These are phyloP conservation scores for Malus hybrid DNA, from an alignment of 331 rosid species.

Conservation along the genomic window DNA sequence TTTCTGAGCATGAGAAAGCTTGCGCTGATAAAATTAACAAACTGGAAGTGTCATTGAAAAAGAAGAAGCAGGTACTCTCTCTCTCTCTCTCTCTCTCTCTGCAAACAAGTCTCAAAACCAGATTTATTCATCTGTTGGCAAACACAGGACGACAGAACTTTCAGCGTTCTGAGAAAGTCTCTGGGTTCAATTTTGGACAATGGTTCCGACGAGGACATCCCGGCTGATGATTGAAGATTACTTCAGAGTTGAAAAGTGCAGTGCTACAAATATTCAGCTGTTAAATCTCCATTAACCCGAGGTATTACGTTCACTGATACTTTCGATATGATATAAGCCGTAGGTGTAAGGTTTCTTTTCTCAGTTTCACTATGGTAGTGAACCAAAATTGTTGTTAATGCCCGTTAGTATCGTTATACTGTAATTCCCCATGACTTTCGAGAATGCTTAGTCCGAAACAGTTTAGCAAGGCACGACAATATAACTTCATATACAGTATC, in stretches of 20 bases:
- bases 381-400: background rate
- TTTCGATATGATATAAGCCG: background rate
- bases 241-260: background rate
- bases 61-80: constrained; percentile 66
- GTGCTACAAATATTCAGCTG: background rate
- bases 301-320: background rate
- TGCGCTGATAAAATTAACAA: constrained; percentile 61
- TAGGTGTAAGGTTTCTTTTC: background rate
- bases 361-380: background rate
- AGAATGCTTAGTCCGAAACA: no score
- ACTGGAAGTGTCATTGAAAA: constrained; percentile 73
- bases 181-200: constrained; percentile 74
- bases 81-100: no score
- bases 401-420: no score
- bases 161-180: constrained; percentile 78
- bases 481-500: background rate
- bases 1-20: constrained; percentile 69
- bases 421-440: no score
- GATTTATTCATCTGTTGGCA: background rate
- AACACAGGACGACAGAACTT: constrained; percentile 75
- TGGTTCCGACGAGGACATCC: constrained; percentile 78
- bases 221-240: constrained; percentile 61
- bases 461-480: no score
- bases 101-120: background rate
- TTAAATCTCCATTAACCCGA: background rate